phyloP scores from a whole-genome alignment of 2,329 filamentous ascomycete species.

The Bipolaris bicolor region DNA sequence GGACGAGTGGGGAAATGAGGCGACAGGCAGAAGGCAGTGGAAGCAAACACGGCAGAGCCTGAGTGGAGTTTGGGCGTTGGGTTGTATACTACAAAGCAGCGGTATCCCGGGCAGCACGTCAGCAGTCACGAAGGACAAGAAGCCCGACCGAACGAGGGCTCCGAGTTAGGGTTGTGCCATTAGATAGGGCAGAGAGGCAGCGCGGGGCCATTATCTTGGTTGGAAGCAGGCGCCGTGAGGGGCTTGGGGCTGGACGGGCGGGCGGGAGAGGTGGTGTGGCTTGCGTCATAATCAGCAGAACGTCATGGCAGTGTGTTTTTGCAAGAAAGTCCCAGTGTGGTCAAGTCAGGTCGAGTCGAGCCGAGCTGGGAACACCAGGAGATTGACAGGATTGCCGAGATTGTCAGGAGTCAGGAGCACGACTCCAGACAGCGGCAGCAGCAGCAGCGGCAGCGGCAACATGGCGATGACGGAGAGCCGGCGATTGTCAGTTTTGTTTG shows the following conservation, averaged over 20 bases:
- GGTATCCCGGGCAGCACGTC: constrained; percentile 11
- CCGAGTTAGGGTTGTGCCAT: constrained; percentile 10
- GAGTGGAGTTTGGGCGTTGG: constrained; percentile 19
- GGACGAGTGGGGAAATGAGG: constrained; percentile 8
- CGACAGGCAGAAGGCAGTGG: constrained; percentile 12
- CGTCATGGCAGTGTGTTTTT: constrained; percentile 12
- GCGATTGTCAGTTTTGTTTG: constrained; percentile 7
- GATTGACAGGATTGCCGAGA: constrained; percentile 3
- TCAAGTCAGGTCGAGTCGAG: constrained; percentile 3
- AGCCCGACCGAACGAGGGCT: constrained; percentile 12
- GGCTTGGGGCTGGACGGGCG: constrained; percentile 9
- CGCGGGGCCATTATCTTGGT: constrained; percentile 4
- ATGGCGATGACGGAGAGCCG: background rate
- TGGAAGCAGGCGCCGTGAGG: constrained; percentile 8
- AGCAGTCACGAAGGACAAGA: constrained; percentile 3
- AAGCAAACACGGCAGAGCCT: constrained; percentile 26
- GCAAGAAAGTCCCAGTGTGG: background rate
- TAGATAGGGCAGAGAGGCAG: constrained; percentile 19
- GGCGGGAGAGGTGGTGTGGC: background rate
- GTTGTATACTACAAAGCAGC: constrained; percentile 21
- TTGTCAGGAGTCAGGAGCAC: background rate
- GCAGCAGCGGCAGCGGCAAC: background rate
- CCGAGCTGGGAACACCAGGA: background rate
- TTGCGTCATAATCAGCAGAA: constrained; percentile 14
- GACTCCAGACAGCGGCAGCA: background rate